Evolutionary conservation across 345 rosid species (phyloP).

Genomic region (Euphorbia tirucalli): DNA sequence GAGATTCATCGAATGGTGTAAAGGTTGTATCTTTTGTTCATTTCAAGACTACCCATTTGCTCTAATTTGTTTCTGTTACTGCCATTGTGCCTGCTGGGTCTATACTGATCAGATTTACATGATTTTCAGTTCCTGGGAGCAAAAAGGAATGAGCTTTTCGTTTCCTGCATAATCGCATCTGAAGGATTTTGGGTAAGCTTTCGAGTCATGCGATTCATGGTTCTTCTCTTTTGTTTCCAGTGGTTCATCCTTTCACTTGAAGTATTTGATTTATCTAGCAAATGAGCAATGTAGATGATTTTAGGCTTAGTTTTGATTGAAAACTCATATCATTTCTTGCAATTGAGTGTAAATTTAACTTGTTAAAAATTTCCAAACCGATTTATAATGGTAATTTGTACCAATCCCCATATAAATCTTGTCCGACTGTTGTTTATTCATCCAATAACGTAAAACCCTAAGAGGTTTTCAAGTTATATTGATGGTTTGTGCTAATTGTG

Average conservation of each 20-base stretch:
- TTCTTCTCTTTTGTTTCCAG: not conserved
- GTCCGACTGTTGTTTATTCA: conserved; percentile 1
- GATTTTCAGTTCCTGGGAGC: conserved; percentile 14
- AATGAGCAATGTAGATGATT: conserved; percentile 28
- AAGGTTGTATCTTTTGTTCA: conserved; percentile 21
- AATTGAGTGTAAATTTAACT: not conserved
- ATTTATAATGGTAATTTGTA: not conserved
- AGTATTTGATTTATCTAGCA: conserved; percentile 18
- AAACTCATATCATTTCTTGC: not conserved
- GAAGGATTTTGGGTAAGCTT: conserved; percentile 31
- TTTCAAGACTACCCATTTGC: conserved; percentile 29
- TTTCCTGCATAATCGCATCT: conserved; percentile 3
- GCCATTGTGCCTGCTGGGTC: conserved; percentile 20
- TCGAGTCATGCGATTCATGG: not conserved
- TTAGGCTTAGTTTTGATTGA: conserved; percentile 12
- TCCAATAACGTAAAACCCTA: not conserved
- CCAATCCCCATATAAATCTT: not conserved
- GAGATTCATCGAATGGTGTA: conserved; percentile 18
- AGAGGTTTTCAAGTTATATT: not conserved
- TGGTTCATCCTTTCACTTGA: not conserved
- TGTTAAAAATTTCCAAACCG: not conserved
- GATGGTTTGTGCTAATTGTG: not conserved
- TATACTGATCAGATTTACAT: conserved; percentile 16
- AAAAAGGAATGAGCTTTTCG: conserved; percentile 11
- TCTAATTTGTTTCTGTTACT: conserved; percentile 6